Conservation (phyloP, 805 yeast genomes). For the Kuraishia ogatae region DNA sequence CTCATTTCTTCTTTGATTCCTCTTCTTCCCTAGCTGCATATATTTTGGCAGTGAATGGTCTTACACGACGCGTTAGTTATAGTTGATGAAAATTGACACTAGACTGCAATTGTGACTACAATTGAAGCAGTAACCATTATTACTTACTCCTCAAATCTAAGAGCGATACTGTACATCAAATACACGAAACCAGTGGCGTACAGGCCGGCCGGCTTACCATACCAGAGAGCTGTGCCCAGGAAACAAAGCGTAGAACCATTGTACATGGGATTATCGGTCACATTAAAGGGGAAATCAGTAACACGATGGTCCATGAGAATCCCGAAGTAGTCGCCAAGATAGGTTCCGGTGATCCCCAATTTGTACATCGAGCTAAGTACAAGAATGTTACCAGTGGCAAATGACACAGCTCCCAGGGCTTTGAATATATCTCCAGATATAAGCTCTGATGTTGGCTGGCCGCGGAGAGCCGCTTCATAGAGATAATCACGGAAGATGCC, state of each 20-base stretch:
- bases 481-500: constrained; percentile 79
- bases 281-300: constrained; percentile 87
- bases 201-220: constrained; percentile 86
- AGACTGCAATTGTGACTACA: constrained; percentile 6
- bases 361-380: constrained; percentile 85
- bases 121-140: background rate
- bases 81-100: background rate
- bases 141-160: constrained; percentile 68
- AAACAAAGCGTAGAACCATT: constrained; percentile 86
- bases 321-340: constrained; percentile 95
- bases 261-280: constrained; percentile 93
- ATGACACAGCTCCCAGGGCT: constrained; percentile 40
- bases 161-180: constrained; percentile 76
- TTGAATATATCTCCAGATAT: constrained; percentile 30
- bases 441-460: constrained; percentile 60
- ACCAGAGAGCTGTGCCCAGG: constrained; percentile 82
- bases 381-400: constrained; percentile 68
- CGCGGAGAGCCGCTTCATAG: constrained; percentile 59
- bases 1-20: constrained; percentile 11
- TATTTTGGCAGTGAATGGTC: constrained; percentile 87
- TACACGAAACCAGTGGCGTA: constrained; percentile 64
- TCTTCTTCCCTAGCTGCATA: constrained; percentile 63
- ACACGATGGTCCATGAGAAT: constrained; percentile 88
- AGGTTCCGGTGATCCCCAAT: constrained; percentile 93
- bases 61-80: constrained; percentile 4